These are phyloP conservation scores for Sugiyamaella floridensis DNA, from an alignment of 805 yeast species.

Conservation along the genomic window DNA sequence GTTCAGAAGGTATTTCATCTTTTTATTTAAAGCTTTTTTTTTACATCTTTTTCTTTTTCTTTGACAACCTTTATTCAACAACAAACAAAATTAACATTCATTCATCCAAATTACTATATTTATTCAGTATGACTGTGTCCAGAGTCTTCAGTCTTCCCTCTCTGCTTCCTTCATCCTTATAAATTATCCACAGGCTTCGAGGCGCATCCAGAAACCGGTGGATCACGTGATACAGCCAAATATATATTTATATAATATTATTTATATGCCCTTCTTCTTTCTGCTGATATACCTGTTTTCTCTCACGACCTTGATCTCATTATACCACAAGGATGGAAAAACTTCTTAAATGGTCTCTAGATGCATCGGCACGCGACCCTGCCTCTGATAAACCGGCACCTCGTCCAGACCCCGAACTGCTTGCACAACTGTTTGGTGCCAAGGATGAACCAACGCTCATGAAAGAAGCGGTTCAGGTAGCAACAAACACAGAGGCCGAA, in stretches of 20 bases:
- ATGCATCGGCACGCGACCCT: constrained; percentile 60
- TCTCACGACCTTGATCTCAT: neutral
- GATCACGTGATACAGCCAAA: neutral
- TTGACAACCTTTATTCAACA: no score
- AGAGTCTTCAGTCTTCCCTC: no score
- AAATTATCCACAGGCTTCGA: neutral
- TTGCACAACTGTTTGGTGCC: constrained; percentile 73
- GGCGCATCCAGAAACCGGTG: neutral
- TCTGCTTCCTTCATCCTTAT: no score
- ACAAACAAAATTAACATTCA: no score
- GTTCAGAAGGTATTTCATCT: constrained; percentile 8
- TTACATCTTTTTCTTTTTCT: neutral
- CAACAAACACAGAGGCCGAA: constrained; percentile 50
- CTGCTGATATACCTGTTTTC: neutral
- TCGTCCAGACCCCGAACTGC: constrained; percentile 71
- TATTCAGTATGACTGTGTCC: no score
- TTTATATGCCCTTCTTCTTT: neutral
- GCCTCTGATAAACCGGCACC: constrained; percentile 28
- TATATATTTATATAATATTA: neutral
- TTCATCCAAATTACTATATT: no score
- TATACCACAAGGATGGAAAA: constrained; percentile 60
- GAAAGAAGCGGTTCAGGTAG: constrained; percentile 65
- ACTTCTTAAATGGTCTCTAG: constrained; percentile 84
- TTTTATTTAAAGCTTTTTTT: neutral
- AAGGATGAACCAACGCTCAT: constrained; percentile 86